Conservation (phyloP, 371 early-diverging fungal species). For the Neoconidiobolus thromboides region DNA sequence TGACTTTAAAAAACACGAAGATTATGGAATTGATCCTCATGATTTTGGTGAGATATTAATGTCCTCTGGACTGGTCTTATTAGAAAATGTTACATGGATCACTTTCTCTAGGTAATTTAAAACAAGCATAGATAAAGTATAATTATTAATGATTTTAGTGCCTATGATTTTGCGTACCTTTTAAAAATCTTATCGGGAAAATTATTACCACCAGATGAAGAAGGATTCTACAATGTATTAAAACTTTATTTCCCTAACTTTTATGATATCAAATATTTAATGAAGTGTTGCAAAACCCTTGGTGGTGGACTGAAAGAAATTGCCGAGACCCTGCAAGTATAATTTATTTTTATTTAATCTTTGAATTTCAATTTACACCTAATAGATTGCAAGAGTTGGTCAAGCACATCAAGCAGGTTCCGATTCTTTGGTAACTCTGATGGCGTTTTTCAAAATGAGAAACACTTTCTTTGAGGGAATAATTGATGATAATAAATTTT, state of each 20-base stretch:
- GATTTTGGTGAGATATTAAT: constrained; percentile 97
- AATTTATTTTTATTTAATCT: neutral
- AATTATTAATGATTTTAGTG: constrained; percentile 24
- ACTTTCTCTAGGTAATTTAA: constrained; percentile 85
- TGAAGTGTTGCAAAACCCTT: constrained; percentile 88
- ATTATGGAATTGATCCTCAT: constrained; percentile 92
- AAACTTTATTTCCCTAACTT: constrained; percentile 90
- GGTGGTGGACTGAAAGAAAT: constrained; percentile 99
- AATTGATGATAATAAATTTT: constrained; percentile 84
- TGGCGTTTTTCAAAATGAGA: constrained; percentile 93
- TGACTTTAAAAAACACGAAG: constrained; percentile 94
- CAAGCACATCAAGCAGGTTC: constrained; percentile 99
- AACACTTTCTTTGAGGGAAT: constrained; percentile 84
- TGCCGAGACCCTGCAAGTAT: constrained; percentile 87
- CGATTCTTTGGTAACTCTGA: constrained; percentile 90
- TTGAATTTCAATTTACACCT: neutral
- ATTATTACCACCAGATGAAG: constrained; percentile 81
- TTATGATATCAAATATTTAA: constrained; percentile 97
- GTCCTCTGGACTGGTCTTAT: constrained; percentile 89
- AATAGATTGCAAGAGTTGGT: constrained; percentile 75
- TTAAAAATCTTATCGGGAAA: constrained; percentile 89
- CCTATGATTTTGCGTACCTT: constrained; percentile 99
- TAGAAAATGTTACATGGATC: constrained; percentile 91
- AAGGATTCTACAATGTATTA: constrained; percentile 88
- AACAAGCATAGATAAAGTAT: neutral